These are phyloP conservation scores for Coemansia sp. DNA, from an alignment of 192 early-diverging fungal genomes.

Conservation along the genomic window DNA sequence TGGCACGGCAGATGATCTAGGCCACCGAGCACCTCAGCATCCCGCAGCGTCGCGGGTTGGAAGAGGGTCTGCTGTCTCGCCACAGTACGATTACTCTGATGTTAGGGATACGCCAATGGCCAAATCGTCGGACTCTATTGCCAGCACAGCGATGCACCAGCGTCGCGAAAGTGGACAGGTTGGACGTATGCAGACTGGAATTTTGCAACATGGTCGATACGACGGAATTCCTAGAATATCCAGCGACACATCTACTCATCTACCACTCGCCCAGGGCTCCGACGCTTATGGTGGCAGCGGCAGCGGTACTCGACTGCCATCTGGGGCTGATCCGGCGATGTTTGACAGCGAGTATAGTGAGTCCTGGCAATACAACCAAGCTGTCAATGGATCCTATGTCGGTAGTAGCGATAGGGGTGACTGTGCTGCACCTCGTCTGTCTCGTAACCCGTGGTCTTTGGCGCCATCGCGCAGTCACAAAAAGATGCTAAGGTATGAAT, in stretches of 20 bases:
- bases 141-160: constrained; percentile 6
- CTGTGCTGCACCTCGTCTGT: background rate
- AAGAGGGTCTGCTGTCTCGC: constrained; percentile 18
- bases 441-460: constrained; percentile 32
- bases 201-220: background rate
- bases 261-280: background rate
- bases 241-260: background rate
- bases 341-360: background rate
- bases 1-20: background rate
- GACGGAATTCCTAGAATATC: background rate
- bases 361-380: background rate
- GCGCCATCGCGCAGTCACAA: constrained; percentile 16
- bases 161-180: constrained; percentile 24
- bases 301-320: background rate
- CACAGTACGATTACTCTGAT: constrained; percentile 12
- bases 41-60: constrained; percentile 18
- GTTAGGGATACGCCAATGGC: constrained; percentile 6
- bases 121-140: constrained; percentile 16
- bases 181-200: background rate
- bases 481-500: constrained; percentile 28
- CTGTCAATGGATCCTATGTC: background rate
- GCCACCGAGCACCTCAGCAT: constrained; percentile 12
- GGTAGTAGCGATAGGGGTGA: background rate
- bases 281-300: background rate
- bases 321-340: constrained; percentile 3